Conservation (phyloP, 495 filamentous ascomycete genomes). For the Darksidea phi region DNA sequence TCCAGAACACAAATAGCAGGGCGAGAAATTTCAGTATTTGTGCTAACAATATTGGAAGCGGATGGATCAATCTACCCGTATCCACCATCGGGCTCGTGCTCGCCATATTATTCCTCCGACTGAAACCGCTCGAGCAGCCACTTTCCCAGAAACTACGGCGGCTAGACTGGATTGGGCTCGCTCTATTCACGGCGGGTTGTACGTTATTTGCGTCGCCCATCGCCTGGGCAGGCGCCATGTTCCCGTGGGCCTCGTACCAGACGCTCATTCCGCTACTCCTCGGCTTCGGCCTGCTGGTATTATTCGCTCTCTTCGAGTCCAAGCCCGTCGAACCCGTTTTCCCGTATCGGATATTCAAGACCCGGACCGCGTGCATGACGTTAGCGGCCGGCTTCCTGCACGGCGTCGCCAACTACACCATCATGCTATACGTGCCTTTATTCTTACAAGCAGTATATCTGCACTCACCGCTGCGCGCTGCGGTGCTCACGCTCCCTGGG, state of each 20-base stretch:
- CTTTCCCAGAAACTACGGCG: constrained; percentile 31
- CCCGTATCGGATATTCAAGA: not conserved
- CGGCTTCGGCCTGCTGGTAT: constrained; percentile 38
- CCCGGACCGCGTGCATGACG: constrained; percentile 9
- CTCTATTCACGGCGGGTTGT: constrained; percentile 34
- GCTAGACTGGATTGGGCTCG: constrained; percentile 27
- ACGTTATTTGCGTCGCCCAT: constrained; percentile 33
- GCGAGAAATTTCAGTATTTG: no score
- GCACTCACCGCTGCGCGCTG: constrained; percentile 27
- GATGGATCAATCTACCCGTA: constrained; percentile 46
- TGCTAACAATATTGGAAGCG: no score
- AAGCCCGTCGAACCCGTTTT: not conserved
- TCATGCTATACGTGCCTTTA: constrained; percentile 44
- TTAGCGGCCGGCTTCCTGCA: constrained; percentile 33
- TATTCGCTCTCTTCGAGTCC: constrained; percentile 32
- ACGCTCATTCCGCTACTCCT: constrained; percentile 43
- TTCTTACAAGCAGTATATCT: constrained; percentile 44
- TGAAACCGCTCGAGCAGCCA: constrained; percentile 30
- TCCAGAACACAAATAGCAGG: no score
- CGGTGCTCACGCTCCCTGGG: not conserved
- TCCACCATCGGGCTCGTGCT: constrained; percentile 30
- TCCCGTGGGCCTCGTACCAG: constrained; percentile 43
- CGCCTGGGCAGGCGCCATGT: constrained; percentile 44
- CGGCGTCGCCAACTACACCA: constrained; percentile 38
- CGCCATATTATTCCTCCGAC: constrained; percentile 39